Conservation (phyloP, 768 basidiomycete species). For the Cyathus striatus region DNA sequence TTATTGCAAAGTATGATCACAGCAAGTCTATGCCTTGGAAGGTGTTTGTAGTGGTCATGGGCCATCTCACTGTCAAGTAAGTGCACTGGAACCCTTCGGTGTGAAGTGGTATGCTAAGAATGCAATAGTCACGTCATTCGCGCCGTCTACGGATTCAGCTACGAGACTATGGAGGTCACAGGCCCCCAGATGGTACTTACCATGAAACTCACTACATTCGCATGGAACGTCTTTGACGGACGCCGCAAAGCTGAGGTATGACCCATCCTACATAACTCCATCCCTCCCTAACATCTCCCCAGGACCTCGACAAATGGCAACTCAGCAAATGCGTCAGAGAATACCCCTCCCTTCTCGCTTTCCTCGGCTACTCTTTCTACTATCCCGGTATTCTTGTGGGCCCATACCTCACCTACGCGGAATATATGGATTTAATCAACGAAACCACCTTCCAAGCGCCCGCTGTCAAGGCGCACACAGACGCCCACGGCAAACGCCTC, state of each 20-base stretch:
- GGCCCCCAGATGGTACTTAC: slow-evolving; percentile 94
- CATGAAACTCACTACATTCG: slow-evolving; percentile 97
- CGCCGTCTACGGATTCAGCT: slow-evolving; percentile 51
- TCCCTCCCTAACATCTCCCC: background rate
- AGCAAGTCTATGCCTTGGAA: slow-evolving; percentile 86
- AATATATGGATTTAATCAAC: slow-evolving; percentile 75
- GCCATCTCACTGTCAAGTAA: slow-evolving; percentile 87
- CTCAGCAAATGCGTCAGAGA: slow-evolving; percentile 55
- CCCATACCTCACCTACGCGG: slow-evolving; percentile 78
- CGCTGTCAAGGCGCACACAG: slow-evolving; percentile 38
- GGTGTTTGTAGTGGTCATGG: slow-evolving; percentile 76
- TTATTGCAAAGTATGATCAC: slow-evolving; percentile 53
- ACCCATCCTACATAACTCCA: slow-evolving; percentile 1
- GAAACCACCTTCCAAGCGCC: slow-evolving; percentile 68
- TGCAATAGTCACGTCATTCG: slow-evolving; percentile 64
- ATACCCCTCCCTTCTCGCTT: slow-evolving; percentile 78
- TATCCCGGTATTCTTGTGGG: slow-evolving; percentile 95
- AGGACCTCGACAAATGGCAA: slow-evolving; percentile 92
- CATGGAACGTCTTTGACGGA: slow-evolving; percentile 96
- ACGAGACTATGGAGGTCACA: slow-evolving; percentile 84
- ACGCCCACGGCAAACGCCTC: slow-evolving; percentile 37
- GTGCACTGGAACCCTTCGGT: slow-evolving; percentile 16
- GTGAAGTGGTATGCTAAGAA: slow-evolving; percentile 1
- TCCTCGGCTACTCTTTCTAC: slow-evolving; percentile 94
- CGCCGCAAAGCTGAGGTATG: slow-evolving; percentile 62